Evolutionary conservation across 2,329 filamentous ascomycete species (phyloP), one percentile per base, ranked within the genome.

Genomic region (Curvularia hawaiiensis): DNA sequence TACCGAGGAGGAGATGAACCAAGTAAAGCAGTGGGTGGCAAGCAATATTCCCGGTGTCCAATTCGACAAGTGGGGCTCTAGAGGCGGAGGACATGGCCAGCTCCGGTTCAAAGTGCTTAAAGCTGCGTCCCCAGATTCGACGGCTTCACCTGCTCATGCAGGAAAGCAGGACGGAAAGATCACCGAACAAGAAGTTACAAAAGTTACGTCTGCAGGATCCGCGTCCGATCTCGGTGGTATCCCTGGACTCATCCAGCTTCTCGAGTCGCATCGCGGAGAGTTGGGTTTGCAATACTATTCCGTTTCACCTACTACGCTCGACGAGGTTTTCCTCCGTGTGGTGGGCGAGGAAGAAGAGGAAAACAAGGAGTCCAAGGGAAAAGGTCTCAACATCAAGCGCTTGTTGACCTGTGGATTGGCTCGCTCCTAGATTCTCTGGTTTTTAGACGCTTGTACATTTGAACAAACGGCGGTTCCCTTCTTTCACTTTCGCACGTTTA

Each of bases 301-400:
- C 49, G 91, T 97, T 63, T 90, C 86, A 56, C 91, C 91, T 24
- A 95, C 92, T 18, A 96, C 91, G 16, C 79, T 97, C 41, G 93
- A 97, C 72, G 91, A 97, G 76, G 92, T 97, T 0, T 97, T 97
- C 76, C 77, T 97, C 73, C 84, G 84, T 26, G 95, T 97, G 71
- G 92, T 97, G 0, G 88, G 88, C 1, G 85, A 87, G 75, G 81
- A 87, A 74, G 81, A 88, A 73, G 81, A 88, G 73, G 92, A 75
- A 73, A 92, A 75, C 18, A 69, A 69, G 28, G 59, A 20, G 7
- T 45, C 20, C 54, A 59, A 61, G 47, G 50, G 18, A 51, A 47
- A 44, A 22, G 56, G 33, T 20, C 26, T 57, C 46, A 39, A 56
- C 11, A 43, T 51, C 28, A 24, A 43, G 14, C 33, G 48, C 16